phyloP scores from a whole-genome alignment of 495 filamentous ascomycete genomes.

The Pseudoneurospora amorphoporcata region DNA sequence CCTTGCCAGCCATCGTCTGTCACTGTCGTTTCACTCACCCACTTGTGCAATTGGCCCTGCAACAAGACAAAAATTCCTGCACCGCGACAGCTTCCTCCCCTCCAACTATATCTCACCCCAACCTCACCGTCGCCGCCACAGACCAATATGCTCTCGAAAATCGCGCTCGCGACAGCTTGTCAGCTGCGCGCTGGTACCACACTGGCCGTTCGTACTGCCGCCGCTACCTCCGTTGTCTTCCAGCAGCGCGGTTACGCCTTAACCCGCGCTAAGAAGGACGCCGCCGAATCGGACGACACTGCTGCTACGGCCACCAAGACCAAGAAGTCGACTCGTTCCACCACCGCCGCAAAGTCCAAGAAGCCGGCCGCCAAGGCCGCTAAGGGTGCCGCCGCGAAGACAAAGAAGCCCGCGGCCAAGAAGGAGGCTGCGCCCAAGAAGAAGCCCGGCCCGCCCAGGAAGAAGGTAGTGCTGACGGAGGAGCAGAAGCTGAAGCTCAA shows the following conservation, averaged over 20 bases:
- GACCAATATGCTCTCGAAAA: conserved; percentile 20
- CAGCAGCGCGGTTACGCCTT: conserved; percentile 5
- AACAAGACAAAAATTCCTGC: conserved; percentile 9
- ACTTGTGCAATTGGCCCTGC: background rate
- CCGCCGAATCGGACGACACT: background rate
- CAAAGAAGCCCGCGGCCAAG: conserved; percentile 1
- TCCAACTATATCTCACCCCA: conserved; percentile 1
- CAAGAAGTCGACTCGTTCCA: conserved; percentile 19
- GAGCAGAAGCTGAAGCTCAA: conserved; percentile 8
- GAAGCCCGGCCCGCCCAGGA: conserved; percentile 7
- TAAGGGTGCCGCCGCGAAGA: conserved; percentile 4
- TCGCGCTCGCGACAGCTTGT: conserved; percentile 17
- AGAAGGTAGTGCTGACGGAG: conserved; percentile 4
- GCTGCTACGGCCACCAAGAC: conserved; percentile 1
- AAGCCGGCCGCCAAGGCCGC: conserved; percentile 8
- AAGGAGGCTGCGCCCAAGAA: conserved; percentile 5
- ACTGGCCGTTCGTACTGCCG: conserved; percentile 1
- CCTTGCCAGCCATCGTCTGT: background rate
- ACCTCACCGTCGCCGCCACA: background rate
- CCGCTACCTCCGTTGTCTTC: conserved; percentile 1
- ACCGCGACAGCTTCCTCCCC: background rate
- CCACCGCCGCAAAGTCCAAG: conserved; percentile 5
- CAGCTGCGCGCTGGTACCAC: conserved; percentile 8
- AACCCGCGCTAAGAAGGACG: background rate
- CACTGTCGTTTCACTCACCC: background rate